Evolutionary conservation across 768 basidiomycete species (phyloP).

Genomic region (Hortiboletus flavorubellus): DNA sequence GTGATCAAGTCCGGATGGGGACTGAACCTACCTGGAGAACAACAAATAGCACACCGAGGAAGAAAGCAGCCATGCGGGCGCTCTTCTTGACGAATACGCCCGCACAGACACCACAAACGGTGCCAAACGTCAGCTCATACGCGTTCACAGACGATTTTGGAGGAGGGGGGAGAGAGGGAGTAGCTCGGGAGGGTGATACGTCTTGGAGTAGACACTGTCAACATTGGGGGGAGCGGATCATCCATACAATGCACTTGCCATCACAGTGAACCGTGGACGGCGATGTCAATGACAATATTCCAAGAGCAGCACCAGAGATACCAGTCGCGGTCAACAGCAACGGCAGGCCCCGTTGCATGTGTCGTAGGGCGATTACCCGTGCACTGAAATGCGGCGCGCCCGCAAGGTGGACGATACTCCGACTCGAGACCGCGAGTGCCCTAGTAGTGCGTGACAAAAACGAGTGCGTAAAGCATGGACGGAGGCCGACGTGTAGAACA

Average conservation of each 20-base stretch:
- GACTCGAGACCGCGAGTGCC: constrained; percentile 2
- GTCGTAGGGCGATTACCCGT: constrained; percentile 1
- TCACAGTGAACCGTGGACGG: constrained; percentile 48
- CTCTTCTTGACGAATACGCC: constrained; percentile 97
- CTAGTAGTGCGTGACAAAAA: neutral
- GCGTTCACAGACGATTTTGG: constrained; percentile 73
- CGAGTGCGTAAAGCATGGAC: constrained; percentile 3
- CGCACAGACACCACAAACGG: constrained; percentile 82
- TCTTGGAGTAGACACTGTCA: constrained; percentile 11
- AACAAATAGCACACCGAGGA: constrained; percentile 88
- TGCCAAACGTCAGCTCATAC: constrained; percentile 85
- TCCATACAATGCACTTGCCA: constrained; percentile 33
- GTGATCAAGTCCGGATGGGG: neutral
- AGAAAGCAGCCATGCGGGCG: constrained; percentile 75
- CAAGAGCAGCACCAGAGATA: constrained; percentile 43
- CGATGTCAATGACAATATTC: constrained; percentile 36
- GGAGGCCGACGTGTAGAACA: constrained; percentile 20
- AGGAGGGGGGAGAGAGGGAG: constrained; percentile 37
- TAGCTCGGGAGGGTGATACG: constrained; percentile 5
- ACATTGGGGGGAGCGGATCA: neutral
- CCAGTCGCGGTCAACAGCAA: constrained; percentile 31
- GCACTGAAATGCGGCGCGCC: neutral
- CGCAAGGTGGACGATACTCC: neutral
- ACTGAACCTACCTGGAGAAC: constrained; percentile 70
- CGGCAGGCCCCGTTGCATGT: constrained; percentile 8